Base-by-base conservation (phyloP, 805 yeast genomes). In the Myxozyma udenii region DNA sequence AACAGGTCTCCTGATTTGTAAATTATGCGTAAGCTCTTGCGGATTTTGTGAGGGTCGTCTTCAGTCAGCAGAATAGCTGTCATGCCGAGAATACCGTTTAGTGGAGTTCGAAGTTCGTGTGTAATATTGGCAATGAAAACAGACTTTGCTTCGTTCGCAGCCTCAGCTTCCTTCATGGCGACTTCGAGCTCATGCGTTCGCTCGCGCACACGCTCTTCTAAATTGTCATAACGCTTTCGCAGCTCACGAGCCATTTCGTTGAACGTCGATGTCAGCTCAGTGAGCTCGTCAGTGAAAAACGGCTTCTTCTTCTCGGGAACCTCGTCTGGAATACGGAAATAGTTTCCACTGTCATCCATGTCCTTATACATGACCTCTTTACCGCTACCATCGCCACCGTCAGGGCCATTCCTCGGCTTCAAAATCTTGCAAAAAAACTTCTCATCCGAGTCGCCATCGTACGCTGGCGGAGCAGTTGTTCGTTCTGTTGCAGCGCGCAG, bases 141-240 rank as follows among this genome's bases (percentile, higher is more conserved):
- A 4, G 98, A 90, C 65, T 93, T 93, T 2, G 98, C 96, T 61
- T 93, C 97, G 67, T 91, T 91, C 0, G 98, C 98, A 25, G 85
- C 81, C 41, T 48, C 51, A 26, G 51, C 51, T 19, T 48, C 47
- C 11, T 25, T n/a, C 46, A 48, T 48, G 11, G 51, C 51, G 1
- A 83, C 84, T 67, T 90, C 96, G 41, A 91, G 74, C 67, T 91
- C 96, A 62, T 79, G 82, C 0, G 98, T 91, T 64, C 98, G 77
- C 33, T 83, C 83, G 46, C 80, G 76, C 16, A 91, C 98, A 56
- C 97, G 78, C 59, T 87, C 95, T 68, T 93, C 98, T 47, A 91
- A 68, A 62, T 84, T 84, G 3, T 84, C 73, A 63, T 91, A 91
- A 66, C 91, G 97, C 53, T 80, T 77, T 53, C 87, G 87, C 32